phyloP scores from a whole-genome alignment of 2,329 filamentous ascomycete species.

The Phialophora verrucosa region DNA sequence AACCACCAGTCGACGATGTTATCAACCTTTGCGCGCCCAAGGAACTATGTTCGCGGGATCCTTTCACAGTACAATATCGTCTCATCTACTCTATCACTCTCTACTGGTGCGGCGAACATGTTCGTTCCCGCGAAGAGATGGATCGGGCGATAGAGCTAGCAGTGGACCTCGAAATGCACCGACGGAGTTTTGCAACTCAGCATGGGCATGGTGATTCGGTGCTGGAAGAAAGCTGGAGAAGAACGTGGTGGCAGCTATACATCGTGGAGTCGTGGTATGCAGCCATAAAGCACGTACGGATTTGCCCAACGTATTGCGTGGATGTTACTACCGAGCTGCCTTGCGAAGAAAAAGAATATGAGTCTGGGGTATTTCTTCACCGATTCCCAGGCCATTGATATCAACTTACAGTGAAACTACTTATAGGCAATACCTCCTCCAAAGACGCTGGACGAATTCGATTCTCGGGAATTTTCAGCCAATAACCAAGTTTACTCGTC shows the following conservation, averaged over 20 bases:
- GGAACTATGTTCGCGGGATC: slow-evolving; percentile 15
- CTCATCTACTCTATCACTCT: slow-evolving; percentile 77
- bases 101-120: slow-evolving; percentile 75
- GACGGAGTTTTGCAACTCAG: slow-evolving; percentile 45
- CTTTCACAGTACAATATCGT: slow-evolving; percentile 74
- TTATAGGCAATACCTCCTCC: slow-evolving; percentile 41
- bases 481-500: slow-evolving; percentile 43
- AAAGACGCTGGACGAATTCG: slow-evolving; percentile 44
- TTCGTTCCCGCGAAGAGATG: slow-evolving; percentile 67
- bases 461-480: slow-evolving; percentile 43
- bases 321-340: slow-evolving; percentile 42
- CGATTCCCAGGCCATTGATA: not conserved
- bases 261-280: slow-evolving; percentile 28
- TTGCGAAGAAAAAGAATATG: slow-evolving; percentile 44
- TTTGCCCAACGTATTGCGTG: slow-evolving; percentile 20
- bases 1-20: slow-evolving; percentile 4
- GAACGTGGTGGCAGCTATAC: slow-evolving; percentile 47
- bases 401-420: slow-evolving; percentile 8
- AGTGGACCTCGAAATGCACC: slow-evolving; percentile 40
- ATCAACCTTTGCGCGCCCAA: not conserved
- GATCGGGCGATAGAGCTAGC: slow-evolving; percentile 38
- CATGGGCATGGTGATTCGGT: slow-evolving; percentile 61
- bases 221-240: slow-evolving; percentile 43
- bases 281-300: slow-evolving; percentile 13
- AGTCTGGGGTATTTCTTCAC: slow-evolving; percentile 19